Evolutionary conservation across 2,329 filamentous ascomycete species (phyloP).

Genomic region (Byssochlamys sp.): DNA sequence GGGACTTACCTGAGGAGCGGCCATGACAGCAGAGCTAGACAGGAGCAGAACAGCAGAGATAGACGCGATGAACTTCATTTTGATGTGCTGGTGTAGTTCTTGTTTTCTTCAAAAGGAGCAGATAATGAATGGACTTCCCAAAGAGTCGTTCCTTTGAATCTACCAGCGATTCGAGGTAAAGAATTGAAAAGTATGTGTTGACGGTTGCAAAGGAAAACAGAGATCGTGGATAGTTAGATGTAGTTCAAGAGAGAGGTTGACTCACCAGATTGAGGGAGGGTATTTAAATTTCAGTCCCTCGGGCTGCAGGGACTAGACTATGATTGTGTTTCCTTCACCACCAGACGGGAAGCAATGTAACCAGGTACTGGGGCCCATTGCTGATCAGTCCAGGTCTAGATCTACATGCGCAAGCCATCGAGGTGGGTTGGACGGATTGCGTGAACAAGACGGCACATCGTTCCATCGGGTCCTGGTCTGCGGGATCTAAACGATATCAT

Average conservation of each 20-base stretch:
- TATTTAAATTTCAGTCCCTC: neutral
- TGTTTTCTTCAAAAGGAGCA: neutral
- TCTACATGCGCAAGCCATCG: neutral
- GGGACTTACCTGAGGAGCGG: neutral
- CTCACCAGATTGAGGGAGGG: neutral
- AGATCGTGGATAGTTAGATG: neutral
- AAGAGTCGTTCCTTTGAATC: neutral
- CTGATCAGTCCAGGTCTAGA: neutral
- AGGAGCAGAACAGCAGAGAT: neutral
- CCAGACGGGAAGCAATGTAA: neutral
- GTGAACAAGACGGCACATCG: neutral
- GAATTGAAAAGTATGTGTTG: neutral
- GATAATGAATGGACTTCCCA: neutral
- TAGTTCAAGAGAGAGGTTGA: neutral
- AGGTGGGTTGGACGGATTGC: no score
- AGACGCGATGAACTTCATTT: neutral
- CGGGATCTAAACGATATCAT: neutral
- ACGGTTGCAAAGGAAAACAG: neutral
- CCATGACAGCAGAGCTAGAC: neutral
- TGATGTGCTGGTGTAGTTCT: neutral
- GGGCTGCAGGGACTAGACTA: neutral
- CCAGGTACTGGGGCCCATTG: neutral
- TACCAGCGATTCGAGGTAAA: neutral
- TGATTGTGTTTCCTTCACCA: neutral
- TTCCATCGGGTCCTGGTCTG: neutral